Conservation (phyloP, 2,329 filamentous ascomycete species). For the Atkinsonella texensis region DNA sequence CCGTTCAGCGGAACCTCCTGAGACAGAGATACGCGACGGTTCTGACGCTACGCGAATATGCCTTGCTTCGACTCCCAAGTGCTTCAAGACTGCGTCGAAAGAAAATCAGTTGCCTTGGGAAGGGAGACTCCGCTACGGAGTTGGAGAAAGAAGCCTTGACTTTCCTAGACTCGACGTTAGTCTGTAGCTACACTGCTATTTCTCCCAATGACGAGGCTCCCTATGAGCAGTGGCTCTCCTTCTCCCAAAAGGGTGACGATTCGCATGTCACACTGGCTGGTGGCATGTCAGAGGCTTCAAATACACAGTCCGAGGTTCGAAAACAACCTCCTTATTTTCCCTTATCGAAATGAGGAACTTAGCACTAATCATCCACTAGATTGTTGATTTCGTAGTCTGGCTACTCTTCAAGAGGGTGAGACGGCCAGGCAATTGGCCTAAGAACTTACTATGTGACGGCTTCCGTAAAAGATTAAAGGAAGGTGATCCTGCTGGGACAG, state of each 20-base stretch:
- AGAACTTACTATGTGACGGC: slow-evolving; percentile 75
- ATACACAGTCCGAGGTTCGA: slow-evolving; percentile 51
- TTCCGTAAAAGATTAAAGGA: slow-evolving; percentile 43
- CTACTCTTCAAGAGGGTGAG: slow-evolving; percentile 54
- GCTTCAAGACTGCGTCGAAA: slow-evolving; percentile 51
- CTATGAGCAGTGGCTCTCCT: slow-evolving; percentile 44
- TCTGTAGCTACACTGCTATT: slow-evolving; percentile 37
- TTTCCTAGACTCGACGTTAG: slow-evolving; percentile 57
- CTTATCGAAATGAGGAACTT: not conserved
- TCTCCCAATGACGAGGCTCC: slow-evolving; percentile 23
- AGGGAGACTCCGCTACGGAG: slow-evolving; percentile 14
- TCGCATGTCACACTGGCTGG: slow-evolving; percentile 41
- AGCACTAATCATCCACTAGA: slow-evolving; percentile 30
- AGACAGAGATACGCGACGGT: slow-evolving; percentile 55
- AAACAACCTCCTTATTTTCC: not conserved
- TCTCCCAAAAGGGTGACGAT: slow-evolving; percentile 51
- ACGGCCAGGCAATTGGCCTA: slow-evolving; percentile 36
- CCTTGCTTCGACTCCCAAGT: slow-evolving; percentile 52
- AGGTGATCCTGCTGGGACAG: slow-evolving; percentile 19
- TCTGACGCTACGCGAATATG: slow-evolving; percentile 56
- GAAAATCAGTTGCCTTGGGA: slow-evolving; percentile 39
- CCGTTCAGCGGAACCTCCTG: slow-evolving; percentile 49
- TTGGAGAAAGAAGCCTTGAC: slow-evolving; percentile 33
- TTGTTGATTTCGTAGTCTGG: slow-evolving; percentile 70
- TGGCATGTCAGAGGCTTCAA: slow-evolving; percentile 29